Evolutionary conservation across 306 rosid species (phyloP).

Genomic region (Cajanus cajan): DNA sequence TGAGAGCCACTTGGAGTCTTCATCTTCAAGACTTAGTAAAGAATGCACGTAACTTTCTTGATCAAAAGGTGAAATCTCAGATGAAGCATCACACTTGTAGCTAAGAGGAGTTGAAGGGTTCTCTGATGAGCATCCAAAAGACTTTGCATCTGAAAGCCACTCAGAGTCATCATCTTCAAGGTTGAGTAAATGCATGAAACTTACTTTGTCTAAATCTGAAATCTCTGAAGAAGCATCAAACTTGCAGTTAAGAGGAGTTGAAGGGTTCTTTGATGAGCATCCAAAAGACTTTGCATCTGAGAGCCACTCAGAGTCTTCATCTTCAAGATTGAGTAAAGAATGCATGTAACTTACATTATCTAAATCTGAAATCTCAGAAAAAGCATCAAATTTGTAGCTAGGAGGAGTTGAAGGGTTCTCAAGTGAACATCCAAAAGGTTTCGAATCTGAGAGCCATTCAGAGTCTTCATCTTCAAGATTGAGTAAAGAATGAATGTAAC

Average conservation of each 20-base stretch:
- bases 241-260: not conserved
- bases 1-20: not conserved
- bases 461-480: slow-evolving; percentile 43
- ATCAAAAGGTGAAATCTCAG: slow-evolving; percentile 26
- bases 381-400: not conserved
- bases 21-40: slow-evolving; percentile 43
- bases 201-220: slow-evolving; percentile 29
- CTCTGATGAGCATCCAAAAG: slow-evolving; percentile 5
- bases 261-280: not conserved
- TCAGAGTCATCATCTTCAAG: slow-evolving; percentile 30
- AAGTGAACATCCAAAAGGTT: not conserved
- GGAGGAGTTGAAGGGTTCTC: not conserved
- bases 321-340: not conserved
- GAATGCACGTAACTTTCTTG: slow-evolving; percentile 33
- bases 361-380: not conserved
- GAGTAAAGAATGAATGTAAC: slow-evolving; percentile 38
- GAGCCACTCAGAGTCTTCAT: not conserved
- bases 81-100: slow-evolving; percentile 20
- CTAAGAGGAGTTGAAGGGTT: slow-evolving; percentile 24
- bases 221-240: slow-evolving; percentile 9
- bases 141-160: not conserved
- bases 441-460: slow-evolving; percentile 38
- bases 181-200: slow-evolving; percentile 34
- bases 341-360: not conserved
- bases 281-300: not conserved